These are phyloP conservation scores for Diplodia sapinea DNA, from an alignment of 2,329 filamentous ascomycete species.

Conservation along the genomic window DNA sequence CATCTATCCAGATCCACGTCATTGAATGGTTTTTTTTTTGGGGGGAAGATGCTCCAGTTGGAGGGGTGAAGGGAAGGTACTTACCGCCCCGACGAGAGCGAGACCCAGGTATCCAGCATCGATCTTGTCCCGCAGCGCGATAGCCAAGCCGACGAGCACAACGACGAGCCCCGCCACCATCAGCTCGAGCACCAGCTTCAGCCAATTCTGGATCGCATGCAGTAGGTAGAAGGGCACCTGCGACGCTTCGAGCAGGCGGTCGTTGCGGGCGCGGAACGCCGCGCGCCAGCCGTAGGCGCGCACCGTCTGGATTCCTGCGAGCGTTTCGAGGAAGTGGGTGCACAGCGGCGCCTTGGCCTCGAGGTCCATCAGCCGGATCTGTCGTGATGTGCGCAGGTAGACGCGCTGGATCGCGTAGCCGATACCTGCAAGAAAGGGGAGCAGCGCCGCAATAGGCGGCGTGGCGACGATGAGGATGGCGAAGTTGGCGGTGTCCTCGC, in stretches of 20 bases:
- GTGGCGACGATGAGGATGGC: slow-evolving; percentile 47
- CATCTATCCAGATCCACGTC: too few species aligned
- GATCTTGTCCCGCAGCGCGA: slow-evolving; percentile 47
- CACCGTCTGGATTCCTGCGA: slow-evolving; percentile 57
- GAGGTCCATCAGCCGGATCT: slow-evolving; percentile 59
- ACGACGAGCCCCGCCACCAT: slow-evolving; percentile 50
- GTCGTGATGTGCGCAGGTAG: slow-evolving; percentile 56
- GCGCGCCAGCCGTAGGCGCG: slow-evolving; percentile 59
- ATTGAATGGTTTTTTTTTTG: too few species aligned
- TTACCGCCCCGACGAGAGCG: slow-evolving; percentile 47
- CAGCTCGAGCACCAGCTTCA: slow-evolving; percentile 50
- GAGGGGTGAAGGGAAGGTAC: too few species aligned
- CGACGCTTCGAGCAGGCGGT: slow-evolving; percentile 47
- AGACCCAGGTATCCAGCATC: slow-evolving; percentile 59
- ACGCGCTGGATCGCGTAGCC: slow-evolving; percentile 53
- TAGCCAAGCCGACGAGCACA: slow-evolving; percentile 45
- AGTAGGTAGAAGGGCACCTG: slow-evolving; percentile 55
- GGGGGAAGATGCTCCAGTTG: too few species aligned
- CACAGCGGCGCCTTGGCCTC: slow-evolving; percentile 59
- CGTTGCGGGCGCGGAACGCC: slow-evolving; percentile 47
- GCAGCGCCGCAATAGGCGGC: slow-evolving; percentile 48
- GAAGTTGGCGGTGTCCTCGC: background rate
- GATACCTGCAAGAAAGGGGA: slow-evolving; percentile 46
- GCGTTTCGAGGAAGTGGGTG: slow-evolving; percentile 59
- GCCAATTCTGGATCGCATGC: slow-evolving; percentile 54